Evolutionary conservation across 176 grass and related monocot genomes (phyloP).

Genomic region (Aegilops sharonensis): DNA sequence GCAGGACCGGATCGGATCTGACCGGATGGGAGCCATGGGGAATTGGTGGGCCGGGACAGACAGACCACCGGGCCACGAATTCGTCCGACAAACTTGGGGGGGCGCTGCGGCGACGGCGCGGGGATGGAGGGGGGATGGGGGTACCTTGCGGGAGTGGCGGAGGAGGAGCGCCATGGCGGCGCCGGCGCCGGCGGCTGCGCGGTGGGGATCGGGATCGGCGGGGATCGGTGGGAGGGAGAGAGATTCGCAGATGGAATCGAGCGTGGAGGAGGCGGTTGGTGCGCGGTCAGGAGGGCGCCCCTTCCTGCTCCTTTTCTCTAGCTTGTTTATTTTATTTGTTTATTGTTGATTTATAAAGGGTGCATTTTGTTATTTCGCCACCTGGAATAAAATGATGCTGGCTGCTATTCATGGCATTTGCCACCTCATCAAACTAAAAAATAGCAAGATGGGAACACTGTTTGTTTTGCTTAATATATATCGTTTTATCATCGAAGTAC

Average conservation of each 20-base stretch:
- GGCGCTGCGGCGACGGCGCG: neutral
- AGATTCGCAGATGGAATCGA: neutral
- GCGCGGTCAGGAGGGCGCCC: neutral
- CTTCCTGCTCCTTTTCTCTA: neutral
- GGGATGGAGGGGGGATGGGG: neutral
- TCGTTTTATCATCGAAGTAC: too few species aligned
- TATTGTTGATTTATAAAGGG: neutral
- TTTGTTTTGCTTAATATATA: too few species aligned
- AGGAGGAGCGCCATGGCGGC: constrained; percentile 15
- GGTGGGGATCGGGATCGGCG: neutral
- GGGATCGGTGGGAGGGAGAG: neutral
- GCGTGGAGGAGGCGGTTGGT: neutral
- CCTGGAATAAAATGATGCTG: too few species aligned
- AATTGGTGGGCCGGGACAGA: neutral
- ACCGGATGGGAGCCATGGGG: neutral
- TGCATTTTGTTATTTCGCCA: neutral
- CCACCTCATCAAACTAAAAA: too few species aligned
- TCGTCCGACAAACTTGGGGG: neutral
- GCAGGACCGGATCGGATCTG: neutral
- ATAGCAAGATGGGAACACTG: too few species aligned
- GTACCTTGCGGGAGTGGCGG: constrained; percentile 14
- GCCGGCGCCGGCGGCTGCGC: neutral
- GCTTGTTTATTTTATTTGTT: neutral
- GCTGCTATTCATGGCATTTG: too few species aligned
- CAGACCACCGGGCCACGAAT: neutral